These are phyloP conservation scores for Neofusicoccum parvum DNA, from an alignment of 2,329 filamentous ascomycete species.

Conservation along the genomic window DNA sequence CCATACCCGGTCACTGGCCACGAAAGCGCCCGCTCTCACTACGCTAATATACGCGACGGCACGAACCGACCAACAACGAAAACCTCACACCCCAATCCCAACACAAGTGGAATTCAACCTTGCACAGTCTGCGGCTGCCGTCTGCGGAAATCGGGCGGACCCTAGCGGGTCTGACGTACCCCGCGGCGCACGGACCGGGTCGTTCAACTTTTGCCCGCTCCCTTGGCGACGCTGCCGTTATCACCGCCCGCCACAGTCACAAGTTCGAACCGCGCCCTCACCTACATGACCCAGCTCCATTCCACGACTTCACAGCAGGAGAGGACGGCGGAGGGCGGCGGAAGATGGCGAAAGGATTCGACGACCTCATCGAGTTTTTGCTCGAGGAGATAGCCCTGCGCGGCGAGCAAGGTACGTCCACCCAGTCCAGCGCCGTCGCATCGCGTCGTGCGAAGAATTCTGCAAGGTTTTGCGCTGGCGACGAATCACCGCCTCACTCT, in stretches of 20 bases:
- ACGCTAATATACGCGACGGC: no score
- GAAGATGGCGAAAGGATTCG: slow-evolving; percentile 45
- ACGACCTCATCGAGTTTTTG: slow-evolving; percentile 60
- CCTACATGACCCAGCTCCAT: slow-evolving; percentile 12
- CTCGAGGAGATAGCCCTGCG: slow-evolving; percentile 62
- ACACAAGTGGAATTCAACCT: not conserved
- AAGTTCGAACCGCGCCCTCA: slow-evolving; percentile 17
- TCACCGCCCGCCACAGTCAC: slow-evolving; percentile 13
- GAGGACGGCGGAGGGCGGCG: slow-evolving; percentile 14
- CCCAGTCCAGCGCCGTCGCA: slow-evolving; percentile 1
- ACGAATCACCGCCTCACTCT: slow-evolving; percentile 18
- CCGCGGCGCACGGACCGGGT: slow-evolving; percentile 5
- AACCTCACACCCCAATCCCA: no score
- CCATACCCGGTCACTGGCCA: no score
- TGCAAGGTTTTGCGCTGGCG: slow-evolving; percentile 10
- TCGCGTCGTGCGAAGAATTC: slow-evolving; percentile 13
- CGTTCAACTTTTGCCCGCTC: not conserved
- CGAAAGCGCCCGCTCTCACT: no score
- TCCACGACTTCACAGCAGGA: not conserved
- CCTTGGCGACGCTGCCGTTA: slow-evolving; percentile 12
- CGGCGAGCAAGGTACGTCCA: slow-evolving; percentile 58
- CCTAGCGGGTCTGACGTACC: not conserved
- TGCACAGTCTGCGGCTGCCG: not conserved
- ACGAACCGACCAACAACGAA: no score
- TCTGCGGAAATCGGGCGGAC: not conserved